Evolutionary conservation across 148 eudicot genomes (phyloP).

Genomic region (Camellia granthamiana): DNA sequence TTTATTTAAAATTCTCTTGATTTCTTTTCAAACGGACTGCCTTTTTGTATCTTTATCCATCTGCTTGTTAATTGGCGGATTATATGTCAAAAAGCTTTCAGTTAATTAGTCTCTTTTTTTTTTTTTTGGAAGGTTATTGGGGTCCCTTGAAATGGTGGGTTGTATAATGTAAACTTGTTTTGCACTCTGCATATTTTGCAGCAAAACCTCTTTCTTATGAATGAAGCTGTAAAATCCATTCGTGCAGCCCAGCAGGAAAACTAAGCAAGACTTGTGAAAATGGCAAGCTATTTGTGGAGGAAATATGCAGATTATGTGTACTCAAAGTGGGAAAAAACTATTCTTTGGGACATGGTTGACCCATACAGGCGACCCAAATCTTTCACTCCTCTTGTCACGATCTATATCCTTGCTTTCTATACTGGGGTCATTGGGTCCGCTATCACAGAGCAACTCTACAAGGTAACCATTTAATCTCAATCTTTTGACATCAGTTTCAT

Average conservation of each 20-base stretch:
- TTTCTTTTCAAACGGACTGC: no score
- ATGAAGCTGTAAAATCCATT: not conserved
- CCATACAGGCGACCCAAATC: conserved; percentile 80
- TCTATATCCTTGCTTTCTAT: conserved; percentile 72
- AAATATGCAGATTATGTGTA: conserved; percentile 80
- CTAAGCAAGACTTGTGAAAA: conserved; percentile 11
- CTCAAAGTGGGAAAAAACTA: conserved; percentile 71
- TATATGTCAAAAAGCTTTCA: not conserved
- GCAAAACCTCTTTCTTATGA: not conserved
- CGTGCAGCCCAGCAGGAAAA: not conserved
- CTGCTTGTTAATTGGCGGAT: no score
- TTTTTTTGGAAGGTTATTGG: not conserved
- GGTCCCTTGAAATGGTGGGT: not conserved
- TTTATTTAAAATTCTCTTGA: no score
- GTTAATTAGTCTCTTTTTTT: not conserved
- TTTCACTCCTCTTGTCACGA: conserved; percentile 79
- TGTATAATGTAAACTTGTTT: not conserved
- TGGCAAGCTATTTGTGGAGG: conserved; percentile 87
- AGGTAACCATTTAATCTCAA: conserved; percentile 36
- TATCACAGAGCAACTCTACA: conserved; percentile 79
- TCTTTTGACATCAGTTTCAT: conserved; percentile 2
- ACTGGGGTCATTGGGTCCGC: conserved; percentile 93
- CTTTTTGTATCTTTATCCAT: not conserved
- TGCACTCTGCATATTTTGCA: not conserved
- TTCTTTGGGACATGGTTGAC: conserved; percentile 90